phyloP scores from a whole-genome alignment of 345 rosid species.

The Hypericum androsaemum region DNA sequence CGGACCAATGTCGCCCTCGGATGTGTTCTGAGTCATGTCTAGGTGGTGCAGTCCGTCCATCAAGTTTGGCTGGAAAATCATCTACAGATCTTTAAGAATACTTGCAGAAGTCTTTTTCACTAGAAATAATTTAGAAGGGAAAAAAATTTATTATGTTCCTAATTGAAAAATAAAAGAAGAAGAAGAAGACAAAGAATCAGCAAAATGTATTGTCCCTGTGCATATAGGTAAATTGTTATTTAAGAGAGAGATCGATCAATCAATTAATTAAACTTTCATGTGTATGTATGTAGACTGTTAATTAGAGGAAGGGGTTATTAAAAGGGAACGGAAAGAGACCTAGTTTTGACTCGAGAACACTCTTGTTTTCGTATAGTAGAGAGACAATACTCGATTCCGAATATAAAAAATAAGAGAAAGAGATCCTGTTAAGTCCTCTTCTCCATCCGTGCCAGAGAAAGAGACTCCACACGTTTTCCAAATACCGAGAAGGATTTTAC shows the following conservation, averaged over 20 bases:
- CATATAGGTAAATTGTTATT: too few relatives aligned
- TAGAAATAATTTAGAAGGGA: background rate
- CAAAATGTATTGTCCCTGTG: too few relatives aligned
- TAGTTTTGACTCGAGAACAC: too few relatives aligned
- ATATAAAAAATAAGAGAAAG: background rate
- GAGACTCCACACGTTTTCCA: conserved; percentile 22
- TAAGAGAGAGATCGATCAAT: too few relatives aligned
- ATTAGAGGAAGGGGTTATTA: too few relatives aligned
- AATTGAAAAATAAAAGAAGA: conserved; percentile 19
- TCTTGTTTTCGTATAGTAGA: too few relatives aligned
- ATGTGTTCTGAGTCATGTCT: conserved; percentile 43
- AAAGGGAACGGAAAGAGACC: too few relatives aligned
- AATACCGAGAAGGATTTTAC: conserved; percentile 40
- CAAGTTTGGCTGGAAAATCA: conserved; percentile 56
- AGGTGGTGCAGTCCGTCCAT: conserved; percentile 50
- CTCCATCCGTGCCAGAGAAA: background rate
- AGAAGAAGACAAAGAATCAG: background rate
- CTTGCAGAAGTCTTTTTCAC: background rate
- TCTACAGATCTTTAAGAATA: conserved; percentile 45
- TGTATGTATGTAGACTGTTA: too few relatives aligned
- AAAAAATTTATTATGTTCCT: conserved; percentile 26
- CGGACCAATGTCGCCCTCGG: conserved; percentile 40
- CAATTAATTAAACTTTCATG: too few relatives aligned
- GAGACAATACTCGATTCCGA: background rate
- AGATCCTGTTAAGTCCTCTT: background rate